Base-by-base conservation (phyloP, 1,284 basidiomycete genomes). In the Lignosus rhinocerotis region DNA sequence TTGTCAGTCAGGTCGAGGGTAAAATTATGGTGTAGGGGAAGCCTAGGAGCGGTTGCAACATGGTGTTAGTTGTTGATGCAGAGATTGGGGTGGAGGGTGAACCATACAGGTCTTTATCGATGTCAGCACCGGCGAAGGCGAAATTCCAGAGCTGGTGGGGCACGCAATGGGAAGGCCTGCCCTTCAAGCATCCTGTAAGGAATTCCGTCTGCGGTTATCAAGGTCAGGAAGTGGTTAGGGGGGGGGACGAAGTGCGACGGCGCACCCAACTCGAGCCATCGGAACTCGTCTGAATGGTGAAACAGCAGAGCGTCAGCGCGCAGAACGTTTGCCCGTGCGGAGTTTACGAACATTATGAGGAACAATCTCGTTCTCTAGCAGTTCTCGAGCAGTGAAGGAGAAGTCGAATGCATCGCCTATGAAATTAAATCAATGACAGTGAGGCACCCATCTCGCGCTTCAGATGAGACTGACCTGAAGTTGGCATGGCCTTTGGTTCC, bases 71-170 rank as follows among this genome's bases (percentile, higher is more conserved):
- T 1, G 36, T 39, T n/a, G n/a, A 12, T 10, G 11, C 36, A 5
- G 36, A 12, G n/a, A 5, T 12, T 5, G 9, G 12, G 14, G 36
- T 39, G 16, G 16, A 38, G 11, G 36, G 36, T 39, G 34, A 14
- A 36, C 25, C 76, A 33, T 58, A 81, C 80, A 84, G 66, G 2
- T 68, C 70, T 39, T 68, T 72, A 60, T 78, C 76, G 44, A 85
- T 82, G 63, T 83, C 80, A 41, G 82, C 75, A 6, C 81, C 83
- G 12, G 80, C 83, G 66, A 83, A 84, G 2, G 83, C 80, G 61
- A 85, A 84, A 65, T 84, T 73, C 81, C 81, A 85, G 4, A 84
- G 73, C 56, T 82, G 80, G 55, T 80, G 79, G 43, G 67, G 74
- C 5, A 66, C 48, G 67, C 81, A 83, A 0, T 67, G 34, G 9